Evolutionary conservation across 805 yeast genomes (phyloP).

Genomic region (Wickerhamiella australiensis): DNA sequence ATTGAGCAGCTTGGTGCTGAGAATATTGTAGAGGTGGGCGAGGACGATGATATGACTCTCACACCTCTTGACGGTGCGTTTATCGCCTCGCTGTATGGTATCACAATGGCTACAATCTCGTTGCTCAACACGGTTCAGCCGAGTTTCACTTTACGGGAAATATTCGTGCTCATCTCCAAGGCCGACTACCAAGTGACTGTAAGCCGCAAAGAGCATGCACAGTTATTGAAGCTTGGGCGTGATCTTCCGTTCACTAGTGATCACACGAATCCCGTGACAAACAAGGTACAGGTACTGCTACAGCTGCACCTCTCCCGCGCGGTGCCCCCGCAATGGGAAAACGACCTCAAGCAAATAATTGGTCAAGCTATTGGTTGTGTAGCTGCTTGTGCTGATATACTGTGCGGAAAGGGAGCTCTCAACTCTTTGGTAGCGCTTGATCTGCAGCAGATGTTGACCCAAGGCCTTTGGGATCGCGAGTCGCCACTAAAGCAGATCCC

Average conservation of each 20-base stretch:
- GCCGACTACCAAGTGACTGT: neutral
- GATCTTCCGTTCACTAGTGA: neutral
- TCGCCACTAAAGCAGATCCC: conserved; percentile 76
- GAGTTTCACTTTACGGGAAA: conserved; percentile 45
- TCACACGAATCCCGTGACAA: conserved; percentile 23
- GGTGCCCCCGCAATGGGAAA: conserved; percentile 48
- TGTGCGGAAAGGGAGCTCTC: conserved; percentile 69
- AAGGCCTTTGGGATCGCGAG: conserved; percentile 75
- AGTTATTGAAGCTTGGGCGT: neutral
- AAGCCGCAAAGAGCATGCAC: neutral
- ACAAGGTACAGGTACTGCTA: conserved; percentile 60
- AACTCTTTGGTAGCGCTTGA: conserved; percentile 79
- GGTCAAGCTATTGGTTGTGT: conserved; percentile 39
- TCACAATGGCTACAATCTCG: conserved; percentile 54
- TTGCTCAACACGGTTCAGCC: conserved; percentile 30
- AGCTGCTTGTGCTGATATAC: conserved; percentile 58
- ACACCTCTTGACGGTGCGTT: conserved; percentile 56
- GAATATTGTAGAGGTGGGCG: conserved; percentile 44
- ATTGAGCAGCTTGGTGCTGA: conserved; percentile 47
- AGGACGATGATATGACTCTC: conserved; percentile 31
- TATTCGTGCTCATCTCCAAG: conserved; percentile 37
- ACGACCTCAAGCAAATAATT: conserved; percentile 47
- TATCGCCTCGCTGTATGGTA: conserved; percentile 61
- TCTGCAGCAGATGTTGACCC: conserved; percentile 74
- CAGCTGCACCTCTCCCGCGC: conserved; percentile 74